These are phyloP conservation scores for Hygrophila difformis DNA, from an alignment of 257 asterid species.

Conservation along the genomic window DNA sequence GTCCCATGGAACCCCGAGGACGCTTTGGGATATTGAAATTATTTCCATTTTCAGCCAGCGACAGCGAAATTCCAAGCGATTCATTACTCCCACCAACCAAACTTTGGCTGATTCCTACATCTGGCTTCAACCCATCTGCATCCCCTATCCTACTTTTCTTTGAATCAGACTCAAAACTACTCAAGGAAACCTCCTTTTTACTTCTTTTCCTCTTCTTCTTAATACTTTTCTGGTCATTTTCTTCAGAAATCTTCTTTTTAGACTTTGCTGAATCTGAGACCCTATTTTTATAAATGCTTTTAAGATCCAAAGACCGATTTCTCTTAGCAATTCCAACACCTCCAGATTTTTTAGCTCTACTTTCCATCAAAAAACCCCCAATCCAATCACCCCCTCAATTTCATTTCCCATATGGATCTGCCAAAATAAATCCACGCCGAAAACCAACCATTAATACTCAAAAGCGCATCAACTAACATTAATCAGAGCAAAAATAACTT, in stretches of 20 bases:
- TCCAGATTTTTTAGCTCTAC: conserved; percentile 26
- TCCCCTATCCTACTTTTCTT: conserved; percentile 36
- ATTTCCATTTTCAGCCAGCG: conserved; percentile 33
- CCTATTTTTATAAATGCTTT: conserved; percentile 36
- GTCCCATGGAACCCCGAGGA: conserved; percentile 45
- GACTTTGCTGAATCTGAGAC: conserved; percentile 20
- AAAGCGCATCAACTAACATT: conserved; percentile 6
- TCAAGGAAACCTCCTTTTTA: conserved; percentile 29
- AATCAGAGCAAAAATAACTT: conserved; percentile 11
- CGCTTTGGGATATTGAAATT: conserved; percentile 48
- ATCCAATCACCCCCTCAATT: conserved; percentile 23
- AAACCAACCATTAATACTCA: conserved; percentile 10
- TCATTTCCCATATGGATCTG: conserved; percentile 49
- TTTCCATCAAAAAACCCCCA: conserved; percentile 53
- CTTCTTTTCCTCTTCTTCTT: conserved; percentile 37
- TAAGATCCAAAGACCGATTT: conserved; percentile 65
- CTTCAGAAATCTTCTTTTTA: conserved; percentile 17
- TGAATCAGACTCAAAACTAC: conserved; percentile 21
- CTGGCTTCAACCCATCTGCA: conserved; percentile 21
- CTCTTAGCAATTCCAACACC: conserved; percentile 36
- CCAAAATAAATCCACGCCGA: conserved; percentile 22
- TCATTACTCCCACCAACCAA: conserved; percentile 17
- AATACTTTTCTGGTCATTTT: conserved; percentile 21
- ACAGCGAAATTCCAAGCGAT: conserved; percentile 28
- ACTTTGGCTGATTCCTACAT: conserved; percentile 15